Evolutionary conservation across 257 asterid species (phyloP), one percentile per base, ranked within the genome.

Genomic region (Petunia secreta): DNA sequence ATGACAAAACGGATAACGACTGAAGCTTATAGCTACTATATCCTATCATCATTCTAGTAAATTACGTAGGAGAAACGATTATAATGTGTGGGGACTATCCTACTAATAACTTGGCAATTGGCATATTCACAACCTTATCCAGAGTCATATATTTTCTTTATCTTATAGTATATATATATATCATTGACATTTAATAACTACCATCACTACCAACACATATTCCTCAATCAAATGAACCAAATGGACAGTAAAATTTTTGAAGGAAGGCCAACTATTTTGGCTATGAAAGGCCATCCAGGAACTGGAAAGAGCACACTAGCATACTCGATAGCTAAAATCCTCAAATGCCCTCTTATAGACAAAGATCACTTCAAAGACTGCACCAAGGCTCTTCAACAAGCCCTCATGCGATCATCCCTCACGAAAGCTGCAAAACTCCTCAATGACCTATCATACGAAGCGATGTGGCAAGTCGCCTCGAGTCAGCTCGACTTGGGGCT

Each of bases 281-380:
- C 96, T 14, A 88, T 93, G 97, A 93, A 93, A 82, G 98, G 98
- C 40, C 98, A 93, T 83, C 98, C 96, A 2, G 98, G 97, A 1
- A 90, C 91, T n/a, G 97, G 98, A 0, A 92, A 91, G 84, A 89
- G 85, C 89, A 90, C 98, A 4, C 76, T 90, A 4, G 97, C 96
- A 25, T 63, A 48, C 55, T 89, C 91, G 80, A 38, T 90, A 16
- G 93, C 97, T 7, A 86, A 68, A 62, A 15, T 82, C 54, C 94
- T 91, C 43, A 89, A 82, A 78, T 91, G 84, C 75, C 97, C 97
- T 8, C 84, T 91, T 0, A 15, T 90, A 9, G 98, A 93, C 90
- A 92, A 93, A 84, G 96, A 93, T 77, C 93, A 93, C 52, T 87
- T 89, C 80, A 92, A 92, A 14, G 94, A 87, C 36, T 85, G 85